phyloP scores from a whole-genome alignment of 2,329 filamentous ascomycete genomes.

The Colletotrichum neosansevieriae region DNA sequence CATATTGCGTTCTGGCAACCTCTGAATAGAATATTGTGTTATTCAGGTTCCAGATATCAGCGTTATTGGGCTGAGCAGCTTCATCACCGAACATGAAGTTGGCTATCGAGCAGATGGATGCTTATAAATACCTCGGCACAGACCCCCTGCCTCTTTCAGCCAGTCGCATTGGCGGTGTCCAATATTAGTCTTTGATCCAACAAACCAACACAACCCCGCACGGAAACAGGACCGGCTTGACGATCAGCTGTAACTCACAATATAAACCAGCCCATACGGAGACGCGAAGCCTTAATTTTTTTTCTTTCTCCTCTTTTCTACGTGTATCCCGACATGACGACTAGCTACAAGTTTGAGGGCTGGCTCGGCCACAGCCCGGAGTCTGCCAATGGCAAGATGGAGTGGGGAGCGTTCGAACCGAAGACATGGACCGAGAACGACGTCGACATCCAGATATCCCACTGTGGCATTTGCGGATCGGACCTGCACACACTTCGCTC shows the following conservation, averaged over 20 bases:
- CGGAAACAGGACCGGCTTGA: not conserved
- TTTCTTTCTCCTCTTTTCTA: no score
- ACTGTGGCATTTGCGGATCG: conserved; percentile 75
- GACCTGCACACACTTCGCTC: conserved; percentile 70
- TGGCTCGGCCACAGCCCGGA: conserved; percentile 59
- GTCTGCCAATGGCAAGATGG: conserved; percentile 63
- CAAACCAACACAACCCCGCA: not conserved
- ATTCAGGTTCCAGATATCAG: no score
- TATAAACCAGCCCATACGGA: not conserved
- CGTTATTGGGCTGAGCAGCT: no score
- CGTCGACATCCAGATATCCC: conserved; percentile 73
- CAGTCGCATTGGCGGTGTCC: no score
- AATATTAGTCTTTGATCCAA: not conserved
- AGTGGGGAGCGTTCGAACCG: conserved; percentile 68
- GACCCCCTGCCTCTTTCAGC: not conserved
- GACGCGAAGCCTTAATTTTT: no score
- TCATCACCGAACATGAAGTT: no score
- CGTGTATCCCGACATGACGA: conserved; percentile 42
- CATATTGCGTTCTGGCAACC: no score
- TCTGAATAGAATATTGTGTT: no score
- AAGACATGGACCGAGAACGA: conserved; percentile 75
- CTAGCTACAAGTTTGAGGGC: conserved; percentile 61
- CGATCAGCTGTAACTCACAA: not conserved
- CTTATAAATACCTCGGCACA: not conserved
- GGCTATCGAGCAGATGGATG: no score